phyloP scores from a whole-genome alignment of 306 rosid species.

The Pyrus bretschneideri region DNA sequence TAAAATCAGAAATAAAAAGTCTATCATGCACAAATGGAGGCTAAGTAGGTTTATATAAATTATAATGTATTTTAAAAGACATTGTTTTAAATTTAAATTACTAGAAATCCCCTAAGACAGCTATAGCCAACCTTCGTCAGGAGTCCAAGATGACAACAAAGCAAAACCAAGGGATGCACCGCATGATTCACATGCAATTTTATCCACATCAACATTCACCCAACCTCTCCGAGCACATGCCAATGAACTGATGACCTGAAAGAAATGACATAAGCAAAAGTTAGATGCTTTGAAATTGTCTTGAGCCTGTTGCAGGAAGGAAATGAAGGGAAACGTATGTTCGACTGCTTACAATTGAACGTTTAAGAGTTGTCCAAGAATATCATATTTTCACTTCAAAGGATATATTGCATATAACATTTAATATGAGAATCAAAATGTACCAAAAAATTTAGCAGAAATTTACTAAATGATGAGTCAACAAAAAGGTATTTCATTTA shows the following conservation, averaged over 20 bases:
- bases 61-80: too few relatives aligned
- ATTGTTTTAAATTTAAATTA: neutral
- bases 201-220: slow-evolving; percentile 75
- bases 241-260: slow-evolving; percentile 64
- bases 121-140: slow-evolving; percentile 64
- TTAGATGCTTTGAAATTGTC: slow-evolving; percentile 14
- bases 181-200: slow-evolving; percentile 85
- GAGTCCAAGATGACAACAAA: slow-evolving; percentile 55
- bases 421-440: neutral
- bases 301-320: neutral
- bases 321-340: neutral
- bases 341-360: neutral
- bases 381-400: neutral
- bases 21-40: neutral
- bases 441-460: neutral
- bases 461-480: neutral
- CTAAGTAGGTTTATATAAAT: too few relatives aligned
- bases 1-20: neutral
- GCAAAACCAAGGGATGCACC: slow-evolving; percentile 51
- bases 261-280: slow-evolving; percentile 15
- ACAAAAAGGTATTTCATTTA: neutral
- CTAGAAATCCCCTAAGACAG: neutral
- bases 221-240: slow-evolving; percentile 96
- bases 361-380: too few relatives aligned
- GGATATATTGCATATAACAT: neutral